Base-by-base conservation (phyloP, 805 yeast species). In the Dipodascus geniculatus region DNA sequence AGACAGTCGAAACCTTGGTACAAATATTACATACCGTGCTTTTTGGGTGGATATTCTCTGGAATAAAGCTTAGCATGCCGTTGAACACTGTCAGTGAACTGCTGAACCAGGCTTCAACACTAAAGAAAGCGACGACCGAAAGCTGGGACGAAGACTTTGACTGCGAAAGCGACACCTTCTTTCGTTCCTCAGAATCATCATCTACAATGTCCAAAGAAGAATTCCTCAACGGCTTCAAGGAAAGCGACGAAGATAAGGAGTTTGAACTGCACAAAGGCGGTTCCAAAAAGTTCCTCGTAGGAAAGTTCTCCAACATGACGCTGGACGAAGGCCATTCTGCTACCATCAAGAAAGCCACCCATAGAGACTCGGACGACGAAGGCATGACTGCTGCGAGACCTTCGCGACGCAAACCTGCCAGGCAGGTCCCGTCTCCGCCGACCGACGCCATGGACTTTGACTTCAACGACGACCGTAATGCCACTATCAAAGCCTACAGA, bases 401-500 rank as follows among this genome's bases (percentile, higher is more conserved):
- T 9, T 14, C 17, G 4, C 20, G 17, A n/a, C 17, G 44, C 6
- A 38, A 17, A 38, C 4, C 14, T n/a, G 19, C 20, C 44, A 38
- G 44, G 14, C 17, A 38, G 20, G 8, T 38, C 17, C 14, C 44
- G 4, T 9, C 20, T 14, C 14, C 44, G 11, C 44, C 17, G 6
- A 14, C 4, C 20, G 44, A 38, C 11, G 4, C 14, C 20, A 14
- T 16, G 11, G 51, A 48, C 8, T 22, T 22, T 33, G 49, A 23
- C 49, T 22, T 22, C 17, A 48, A 48, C 24, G 31, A 22, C 22
- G 22, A 31, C 23, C 19, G 42, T 23, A 31, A 33, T 33, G 47
- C 52, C 9, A 50, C 52, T 3, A 33, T 50, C 22, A 50, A 31
- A 20, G 52, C 47, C 4, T 17, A 38, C 14, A 14, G 44, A n/a